Percentiles rank a stretch among this genome's conserved stretches.
Conservation (phyloP, 495 filamentous ascomycete species). For the Hyaloscypha bicolor region DNA sequence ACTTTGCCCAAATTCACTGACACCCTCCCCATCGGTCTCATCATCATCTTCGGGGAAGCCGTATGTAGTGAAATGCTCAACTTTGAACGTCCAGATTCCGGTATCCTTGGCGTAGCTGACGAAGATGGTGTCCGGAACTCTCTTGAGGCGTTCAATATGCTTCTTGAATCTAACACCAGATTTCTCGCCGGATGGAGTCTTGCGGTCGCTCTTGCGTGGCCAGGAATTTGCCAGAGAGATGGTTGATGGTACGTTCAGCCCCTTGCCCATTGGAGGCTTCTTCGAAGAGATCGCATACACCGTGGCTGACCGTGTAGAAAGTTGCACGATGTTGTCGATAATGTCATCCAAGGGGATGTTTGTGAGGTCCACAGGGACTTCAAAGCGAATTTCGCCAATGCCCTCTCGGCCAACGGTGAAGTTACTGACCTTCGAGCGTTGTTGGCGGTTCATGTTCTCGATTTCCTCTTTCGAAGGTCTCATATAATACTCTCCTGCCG, state of each 20-base stretch:
- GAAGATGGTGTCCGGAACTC: constrained; percentile 78
- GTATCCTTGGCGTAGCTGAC: constrained; percentile 73
- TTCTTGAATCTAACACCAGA: constrained; percentile 61
- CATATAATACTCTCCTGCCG: constrained; percentile 84
- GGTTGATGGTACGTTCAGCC: constrained; percentile 86
- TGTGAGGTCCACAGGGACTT: constrained; percentile 78
- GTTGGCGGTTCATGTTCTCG: constrained; percentile 68
- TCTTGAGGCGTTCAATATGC: constrained; percentile 80
- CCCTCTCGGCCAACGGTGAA: constrained; percentile 82
- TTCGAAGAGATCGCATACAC: constrained; percentile 76
- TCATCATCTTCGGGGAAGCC: constrained; percentile 87
- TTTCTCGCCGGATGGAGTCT: constrained; percentile 18
- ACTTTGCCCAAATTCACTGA: constrained; percentile 45
- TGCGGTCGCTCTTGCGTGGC: constrained; percentile 70
- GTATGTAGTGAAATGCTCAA: constrained; percentile 95
- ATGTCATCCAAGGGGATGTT: constrained; percentile 70
- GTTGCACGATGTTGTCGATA: constrained; percentile 69
- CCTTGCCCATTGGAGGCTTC: constrained; percentile 82
- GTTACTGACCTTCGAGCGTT: constrained; percentile 68
- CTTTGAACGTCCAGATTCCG: constrained; percentile 87
- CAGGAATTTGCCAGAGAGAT: constrained; percentile 88
- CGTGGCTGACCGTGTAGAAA: constrained; percentile 75
- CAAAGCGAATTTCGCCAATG: constrained; percentile 79
- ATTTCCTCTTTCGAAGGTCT: constrained; percentile 71
- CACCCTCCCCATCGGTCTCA: constrained; percentile 56